A percentile compares a stretch with the other conserved stretches of the same genome.
Evolutionary conservation across 768 basidiomycete species (phyloP).

Genomic region (Hypholoma sublateritium): DNA sequence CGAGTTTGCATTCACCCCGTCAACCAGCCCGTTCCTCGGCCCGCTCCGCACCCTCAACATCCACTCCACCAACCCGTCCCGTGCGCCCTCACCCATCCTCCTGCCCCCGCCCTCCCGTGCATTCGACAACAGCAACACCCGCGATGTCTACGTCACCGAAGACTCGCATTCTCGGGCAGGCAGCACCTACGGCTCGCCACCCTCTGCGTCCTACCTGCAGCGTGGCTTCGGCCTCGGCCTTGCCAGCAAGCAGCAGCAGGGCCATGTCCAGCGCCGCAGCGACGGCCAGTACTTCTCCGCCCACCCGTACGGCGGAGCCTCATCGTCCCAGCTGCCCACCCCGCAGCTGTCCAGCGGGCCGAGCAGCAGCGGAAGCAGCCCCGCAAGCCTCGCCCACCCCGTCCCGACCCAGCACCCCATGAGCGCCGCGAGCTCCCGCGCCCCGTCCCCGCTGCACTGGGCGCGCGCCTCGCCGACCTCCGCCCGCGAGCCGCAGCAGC

Average conservation of each 20-base stretch:
- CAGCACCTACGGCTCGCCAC: slow-evolving; percentile 31
- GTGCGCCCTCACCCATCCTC: slow-evolving; percentile 70
- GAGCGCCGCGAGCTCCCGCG: slow-evolving; percentile 43
- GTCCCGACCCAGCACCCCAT: slow-evolving; percentile 17
- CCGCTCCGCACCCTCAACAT: slow-evolving; percentile 75
- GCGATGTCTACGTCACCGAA: slow-evolving; percentile 17
- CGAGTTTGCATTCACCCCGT: slow-evolving; percentile 57
- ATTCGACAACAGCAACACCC: neutral
- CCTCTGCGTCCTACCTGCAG: slow-evolving; percentile 18
- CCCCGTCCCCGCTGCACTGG: slow-evolving; percentile 57
- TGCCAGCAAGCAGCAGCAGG: slow-evolving; percentile 6
- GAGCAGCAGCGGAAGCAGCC: slow-evolving; percentile 65
- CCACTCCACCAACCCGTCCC: slow-evolving; percentile 66
- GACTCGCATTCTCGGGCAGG: slow-evolving; percentile 21
- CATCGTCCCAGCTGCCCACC: slow-evolving; percentile 42
- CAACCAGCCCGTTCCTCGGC: slow-evolving; percentile 79
- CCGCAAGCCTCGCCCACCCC: slow-evolving; percentile 46
- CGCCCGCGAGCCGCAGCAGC: slow-evolving; percentile 18
- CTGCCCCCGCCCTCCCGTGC: slow-evolving; percentile 46
- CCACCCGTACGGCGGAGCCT: slow-evolving; percentile 11
- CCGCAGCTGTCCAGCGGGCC: slow-evolving; percentile 66
- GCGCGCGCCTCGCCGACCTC: slow-evolving; percentile 26
- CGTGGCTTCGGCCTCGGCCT: slow-evolving; percentile 17
- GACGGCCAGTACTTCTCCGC: slow-evolving; percentile 18
- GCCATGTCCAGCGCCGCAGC: slow-evolving; percentile 15